phyloP scores from a whole-genome alignment of 2,329 filamentous ascomycete genomes.

The Phialocephala sp. region DNA sequence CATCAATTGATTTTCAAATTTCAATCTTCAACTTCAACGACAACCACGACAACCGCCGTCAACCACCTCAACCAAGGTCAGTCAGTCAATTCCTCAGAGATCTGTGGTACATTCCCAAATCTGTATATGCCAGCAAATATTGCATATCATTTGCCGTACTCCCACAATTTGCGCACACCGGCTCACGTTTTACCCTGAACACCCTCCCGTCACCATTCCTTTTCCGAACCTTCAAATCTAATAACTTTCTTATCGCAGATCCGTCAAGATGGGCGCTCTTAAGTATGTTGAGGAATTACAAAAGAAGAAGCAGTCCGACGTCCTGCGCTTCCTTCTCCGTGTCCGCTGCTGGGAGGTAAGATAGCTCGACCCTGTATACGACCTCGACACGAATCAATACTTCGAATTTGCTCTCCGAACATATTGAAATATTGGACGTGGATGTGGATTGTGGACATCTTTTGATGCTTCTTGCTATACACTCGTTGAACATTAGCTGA shows the following conservation, averaged over 20 bases:
- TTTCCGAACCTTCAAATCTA: background rate
- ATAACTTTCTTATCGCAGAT: background rate
- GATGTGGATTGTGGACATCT: constrained; percentile 39
- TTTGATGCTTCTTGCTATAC: constrained; percentile 73
- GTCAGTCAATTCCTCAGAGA: background rate
- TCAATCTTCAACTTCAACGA: constrained; percentile 20
- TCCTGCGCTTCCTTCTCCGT: constrained; percentile 99
- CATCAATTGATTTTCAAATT: constrained; percentile 1
- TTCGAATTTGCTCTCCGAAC: constrained; percentile 41
- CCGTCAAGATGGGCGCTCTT: constrained; percentile 77
- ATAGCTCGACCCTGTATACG: constrained; percentile 50
- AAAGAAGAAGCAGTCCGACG: constrained; percentile 99
- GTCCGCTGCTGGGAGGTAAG: constrained; percentile 99
- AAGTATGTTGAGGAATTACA: constrained; percentile 99
- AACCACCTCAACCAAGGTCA: constrained; percentile 25
- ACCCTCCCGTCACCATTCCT: constrained; percentile 5
- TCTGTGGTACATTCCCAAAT: background rate
- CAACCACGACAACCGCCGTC: constrained; percentile 25
- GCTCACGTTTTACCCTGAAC: background rate
- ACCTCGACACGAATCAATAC: constrained; percentile 40
- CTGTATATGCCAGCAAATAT: background rate
- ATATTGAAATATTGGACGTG: constrained; percentile 41
- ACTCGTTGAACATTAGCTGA: constrained; percentile 99
- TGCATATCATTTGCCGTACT: background rate
- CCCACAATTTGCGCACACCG: background rate